phyloP scores from a whole-genome alignment of 176 grass and related monocot species.

The Tuctoria greenei region DNA sequence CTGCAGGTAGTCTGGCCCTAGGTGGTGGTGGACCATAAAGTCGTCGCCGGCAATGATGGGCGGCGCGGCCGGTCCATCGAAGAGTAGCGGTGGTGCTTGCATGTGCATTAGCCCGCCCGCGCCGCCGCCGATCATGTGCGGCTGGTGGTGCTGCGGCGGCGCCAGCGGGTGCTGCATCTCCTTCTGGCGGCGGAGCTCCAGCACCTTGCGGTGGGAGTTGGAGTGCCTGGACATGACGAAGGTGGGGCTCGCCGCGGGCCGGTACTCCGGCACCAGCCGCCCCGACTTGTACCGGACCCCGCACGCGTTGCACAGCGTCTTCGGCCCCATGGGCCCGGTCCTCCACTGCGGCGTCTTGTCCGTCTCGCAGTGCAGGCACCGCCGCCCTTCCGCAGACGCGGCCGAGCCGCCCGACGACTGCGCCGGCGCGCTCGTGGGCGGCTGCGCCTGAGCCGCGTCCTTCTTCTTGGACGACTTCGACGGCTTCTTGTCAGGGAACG shows the following conservation, averaged over 20 bases:
- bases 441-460: conserved; percentile 20
- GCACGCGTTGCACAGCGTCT: conserved; percentile 99
- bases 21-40: conserved; percentile 69
- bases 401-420: background rate
- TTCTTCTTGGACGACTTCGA: conserved; percentile 67
- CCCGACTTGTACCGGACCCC: conserved; percentile 93
- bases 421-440: background rate
- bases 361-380: conserved; percentile 88
- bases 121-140: conserved; percentile 14
- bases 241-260: conserved; percentile 83
- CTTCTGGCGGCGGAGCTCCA: conserved; percentile 88
- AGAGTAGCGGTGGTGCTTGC: conserved; percentile 31
- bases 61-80: conserved; percentile 29
- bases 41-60: conserved; percentile 38
- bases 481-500: conserved; percentile 40
- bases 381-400: conserved; percentile 41
- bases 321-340: conserved; percentile 89
- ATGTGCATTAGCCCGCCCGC: conserved; percentile 23
- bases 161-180: conserved; percentile 36
- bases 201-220: conserved; percentile 96
- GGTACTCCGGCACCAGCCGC: conserved; percentile 89
- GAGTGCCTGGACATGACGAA: conserved; percentile 81
- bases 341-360: conserved; percentile 99
- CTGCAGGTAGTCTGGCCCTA: conserved; percentile 59
- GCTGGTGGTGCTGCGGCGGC: conserved; percentile 15